phyloP scores from a whole-genome alignment of 2,329 filamentous ascomycete species.

The Diaporthe destruens region DNA sequence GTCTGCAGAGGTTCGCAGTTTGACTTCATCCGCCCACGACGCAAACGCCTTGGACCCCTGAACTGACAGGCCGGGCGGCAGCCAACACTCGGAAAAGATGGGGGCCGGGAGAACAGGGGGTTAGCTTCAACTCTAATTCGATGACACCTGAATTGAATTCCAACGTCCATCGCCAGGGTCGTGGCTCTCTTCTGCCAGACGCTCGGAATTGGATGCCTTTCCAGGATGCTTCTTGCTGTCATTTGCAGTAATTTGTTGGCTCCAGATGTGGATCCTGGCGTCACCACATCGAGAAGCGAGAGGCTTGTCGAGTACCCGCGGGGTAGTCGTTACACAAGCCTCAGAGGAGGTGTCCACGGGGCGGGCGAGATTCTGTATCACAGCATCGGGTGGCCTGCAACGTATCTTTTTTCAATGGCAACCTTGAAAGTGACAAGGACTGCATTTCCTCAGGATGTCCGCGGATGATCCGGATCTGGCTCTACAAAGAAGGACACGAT shows the following conservation, averaged over 20 bases:
- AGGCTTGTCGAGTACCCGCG: conserved; percentile 12
- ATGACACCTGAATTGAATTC: conserved; percentile 31
- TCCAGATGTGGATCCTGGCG: background rate
- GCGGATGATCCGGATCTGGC: background rate
- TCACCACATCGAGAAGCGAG: conserved; percentile 2
- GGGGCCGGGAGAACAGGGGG: background rate
- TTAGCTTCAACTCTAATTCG: conserved; percentile 39
- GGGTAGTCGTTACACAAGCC: conserved; percentile 11
- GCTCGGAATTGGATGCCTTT: background rate
- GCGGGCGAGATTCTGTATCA: background rate
- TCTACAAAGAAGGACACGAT: background rate
- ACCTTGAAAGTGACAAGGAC: background rate
- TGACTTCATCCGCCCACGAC: conserved; percentile 8
- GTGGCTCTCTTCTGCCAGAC: background rate
- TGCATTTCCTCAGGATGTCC: background rate
- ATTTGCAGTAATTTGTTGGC: background rate
- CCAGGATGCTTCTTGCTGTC: background rate
- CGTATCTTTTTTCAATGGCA: background rate
- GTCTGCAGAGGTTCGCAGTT: background rate
- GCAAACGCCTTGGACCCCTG: conserved; percentile 16
- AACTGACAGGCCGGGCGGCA: conserved; percentile 3
- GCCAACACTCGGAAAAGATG: conserved; percentile 8
- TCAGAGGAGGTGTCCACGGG: background rate
- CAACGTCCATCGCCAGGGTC: conserved; percentile 9
- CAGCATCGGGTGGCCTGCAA: background rate